These are phyloP conservation scores for Xanthoconium stramineum DNA, from an alignment of 768 basidiomycete genomes.

Conservation along the genomic window DNA sequence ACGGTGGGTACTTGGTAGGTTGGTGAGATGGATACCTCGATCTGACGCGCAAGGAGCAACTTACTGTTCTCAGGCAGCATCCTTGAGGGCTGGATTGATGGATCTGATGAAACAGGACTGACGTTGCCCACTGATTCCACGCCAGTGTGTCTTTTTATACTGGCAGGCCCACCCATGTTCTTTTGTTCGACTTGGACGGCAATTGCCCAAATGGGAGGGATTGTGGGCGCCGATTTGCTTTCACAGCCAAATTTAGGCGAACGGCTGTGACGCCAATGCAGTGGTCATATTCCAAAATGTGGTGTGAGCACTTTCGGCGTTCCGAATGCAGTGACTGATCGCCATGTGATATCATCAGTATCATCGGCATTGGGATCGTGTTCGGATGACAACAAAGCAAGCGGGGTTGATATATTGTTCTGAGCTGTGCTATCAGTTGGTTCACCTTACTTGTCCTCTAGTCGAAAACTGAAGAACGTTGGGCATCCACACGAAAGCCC, in stretches of 20 bases:
- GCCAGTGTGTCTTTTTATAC: not conserved
- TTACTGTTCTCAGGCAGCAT: slow-evolving; percentile 2
- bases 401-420: not conserved
- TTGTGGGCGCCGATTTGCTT: slow-evolving; percentile 2
- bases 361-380: not conserved
- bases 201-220: not conserved
- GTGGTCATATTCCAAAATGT: not conserved
- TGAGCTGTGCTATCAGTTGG: not conserved
- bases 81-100: not conserved
- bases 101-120: not conserved
- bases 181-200: slow-evolving; percentile 4
- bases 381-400: not conserved
- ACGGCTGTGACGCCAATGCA: not conserved
- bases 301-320: not conserved
- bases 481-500: too few relatives aligned
- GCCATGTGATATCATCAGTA: not conserved
- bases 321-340: not conserved
- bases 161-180: not conserved
- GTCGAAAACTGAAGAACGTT: too few relatives aligned
- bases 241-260: not conserved
- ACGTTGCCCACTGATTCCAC: not conserved
- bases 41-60: not conserved
- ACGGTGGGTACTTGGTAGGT: not conserved
- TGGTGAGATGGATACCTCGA: not conserved
- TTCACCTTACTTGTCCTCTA: not conserved